phyloP scores from a whole-genome alignment of 176 grass and related monocot genomes.

The Tuctoria greenei region DNA sequence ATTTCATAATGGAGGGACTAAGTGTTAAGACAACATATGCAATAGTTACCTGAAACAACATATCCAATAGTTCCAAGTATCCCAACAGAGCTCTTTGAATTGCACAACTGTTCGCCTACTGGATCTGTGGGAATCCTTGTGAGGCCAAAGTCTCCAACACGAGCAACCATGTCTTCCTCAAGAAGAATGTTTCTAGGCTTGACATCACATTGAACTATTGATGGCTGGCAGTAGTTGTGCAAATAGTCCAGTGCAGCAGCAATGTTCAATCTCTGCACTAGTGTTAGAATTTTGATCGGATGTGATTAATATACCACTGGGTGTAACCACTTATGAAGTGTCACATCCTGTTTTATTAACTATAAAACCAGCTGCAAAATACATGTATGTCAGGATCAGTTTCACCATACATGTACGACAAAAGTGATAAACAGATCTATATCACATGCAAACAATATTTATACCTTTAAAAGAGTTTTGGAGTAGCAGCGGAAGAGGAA shows the following conservation, averaged over 20 bases:
- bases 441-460: too few relatives aligned
- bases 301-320: not conserved
- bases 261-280: conserved; percentile 25
- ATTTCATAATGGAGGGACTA: too few relatives aligned
- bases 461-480: too few relatives aligned
- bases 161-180: conserved; percentile 40
- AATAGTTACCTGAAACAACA: conserved; percentile 47
- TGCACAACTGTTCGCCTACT: not conserved
- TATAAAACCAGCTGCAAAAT: too few relatives aligned
- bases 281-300: not conserved
- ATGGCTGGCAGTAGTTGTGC: conserved; percentile 26
- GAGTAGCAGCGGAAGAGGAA: too few relatives aligned
- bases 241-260: conserved; percentile 52
- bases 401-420: too few relatives aligned
- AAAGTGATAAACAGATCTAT: too few relatives aligned
- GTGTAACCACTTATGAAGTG: conserved; percentile 31
- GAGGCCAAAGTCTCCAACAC: conserved; percentile 47
- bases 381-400: too few relatives aligned
- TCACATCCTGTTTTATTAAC: too few relatives aligned
- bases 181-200: conserved; percentile 47
- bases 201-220: conserved; percentile 55
- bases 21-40: too few relatives aligned
- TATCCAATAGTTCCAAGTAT: conserved; percentile 54
- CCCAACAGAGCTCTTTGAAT: conserved; percentile 32
- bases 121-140: conserved; percentile 29